Conservation (phyloP, 164 flowering plant genomes). For the Berberis vulgaris region DNA sequence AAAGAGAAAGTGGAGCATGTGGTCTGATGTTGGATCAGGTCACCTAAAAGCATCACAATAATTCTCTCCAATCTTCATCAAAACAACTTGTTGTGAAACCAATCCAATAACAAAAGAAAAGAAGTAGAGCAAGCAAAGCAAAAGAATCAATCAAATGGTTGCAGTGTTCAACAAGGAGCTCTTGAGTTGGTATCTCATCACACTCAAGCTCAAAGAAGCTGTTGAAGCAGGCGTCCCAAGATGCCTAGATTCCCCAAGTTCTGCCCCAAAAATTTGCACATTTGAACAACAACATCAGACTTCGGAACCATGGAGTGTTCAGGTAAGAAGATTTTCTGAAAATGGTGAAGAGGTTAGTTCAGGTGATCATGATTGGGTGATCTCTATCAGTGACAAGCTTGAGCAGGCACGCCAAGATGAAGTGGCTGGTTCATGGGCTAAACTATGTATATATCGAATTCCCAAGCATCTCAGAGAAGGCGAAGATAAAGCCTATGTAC, state of each 20-base stretch:
- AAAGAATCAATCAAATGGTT: conserved; percentile 15
- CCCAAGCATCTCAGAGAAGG: conserved; percentile 38
- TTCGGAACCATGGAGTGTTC: background rate
- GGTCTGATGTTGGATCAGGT: too few species aligned
- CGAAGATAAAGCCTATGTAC: conserved; percentile 51
- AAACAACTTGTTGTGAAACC: too few species aligned
- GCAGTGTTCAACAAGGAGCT: conserved; percentile 34
- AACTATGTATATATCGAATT: conserved; percentile 42
- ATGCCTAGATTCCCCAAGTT: conserved; percentile 7
- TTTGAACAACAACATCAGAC: background rate
- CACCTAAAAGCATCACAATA: too few species aligned
- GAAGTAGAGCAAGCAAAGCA: background rate
- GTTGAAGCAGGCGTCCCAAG: conserved; percentile 15
- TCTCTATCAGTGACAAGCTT: conserved; percentile 58
- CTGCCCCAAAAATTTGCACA: conserved; percentile 1
- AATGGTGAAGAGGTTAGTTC: conserved; percentile 13
- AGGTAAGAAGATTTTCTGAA: background rate
- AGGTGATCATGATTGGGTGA: conserved; percentile 50
- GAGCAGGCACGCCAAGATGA: conserved; percentile 56
- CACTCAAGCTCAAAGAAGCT: conserved; percentile 27
- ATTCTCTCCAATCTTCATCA: too few species aligned
- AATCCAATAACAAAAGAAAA: background rate
- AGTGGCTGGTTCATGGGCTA: conserved; percentile 40
- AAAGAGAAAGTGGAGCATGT: too few species aligned
- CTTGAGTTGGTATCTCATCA: conserved; percentile 30